Conservation (phyloP, 2,329 filamentous ascomycete species). For the Sporothrix dimorphospora region DNA sequence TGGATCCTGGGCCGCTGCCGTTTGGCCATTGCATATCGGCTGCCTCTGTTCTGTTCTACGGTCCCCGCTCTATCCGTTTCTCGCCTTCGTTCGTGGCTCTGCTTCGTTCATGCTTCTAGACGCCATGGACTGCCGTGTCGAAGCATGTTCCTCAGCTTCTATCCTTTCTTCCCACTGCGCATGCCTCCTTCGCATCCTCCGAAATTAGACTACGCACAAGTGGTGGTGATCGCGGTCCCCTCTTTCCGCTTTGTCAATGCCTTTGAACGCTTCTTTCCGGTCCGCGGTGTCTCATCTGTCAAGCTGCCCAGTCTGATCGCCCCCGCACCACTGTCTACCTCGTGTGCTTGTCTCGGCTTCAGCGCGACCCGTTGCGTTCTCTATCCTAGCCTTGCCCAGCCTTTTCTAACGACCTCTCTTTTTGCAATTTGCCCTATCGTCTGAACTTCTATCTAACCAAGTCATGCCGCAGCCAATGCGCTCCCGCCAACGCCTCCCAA, state of each 20-base stretch:
- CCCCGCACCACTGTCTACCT: constrained; percentile 24
- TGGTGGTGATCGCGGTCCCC: background rate
- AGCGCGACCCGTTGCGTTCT: constrained; percentile 8
- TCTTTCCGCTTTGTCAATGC: background rate
- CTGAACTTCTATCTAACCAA: constrained; percentile 21
- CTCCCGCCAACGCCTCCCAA: constrained; percentile 44
- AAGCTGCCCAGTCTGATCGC: constrained; percentile 25
- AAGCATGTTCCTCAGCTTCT: background rate
- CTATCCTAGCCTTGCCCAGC: constrained; percentile 8
- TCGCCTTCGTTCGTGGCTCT: background rate
- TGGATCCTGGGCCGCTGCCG: constrained; percentile 1
- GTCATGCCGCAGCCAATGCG: constrained; percentile 32
- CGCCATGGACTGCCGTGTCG: background rate
- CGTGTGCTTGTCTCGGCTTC: background rate
- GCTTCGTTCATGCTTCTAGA: constrained; percentile 23
- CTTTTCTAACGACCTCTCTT: background rate
- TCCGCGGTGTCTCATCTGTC: constrained; percentile 10
- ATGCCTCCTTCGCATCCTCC: background rate
- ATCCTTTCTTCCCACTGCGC: background rate
- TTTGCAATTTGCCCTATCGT: background rate
- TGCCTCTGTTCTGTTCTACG: background rate
- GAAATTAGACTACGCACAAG: background rate
- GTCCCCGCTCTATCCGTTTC: background rate
- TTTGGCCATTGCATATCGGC: background rate
- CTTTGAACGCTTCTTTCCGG: background rate